These are phyloP conservation scores for barley (Hordeum vulgare) DNA, from an alignment of 176 grass and related monocot species.

Conservation along the genomic window DNA sequence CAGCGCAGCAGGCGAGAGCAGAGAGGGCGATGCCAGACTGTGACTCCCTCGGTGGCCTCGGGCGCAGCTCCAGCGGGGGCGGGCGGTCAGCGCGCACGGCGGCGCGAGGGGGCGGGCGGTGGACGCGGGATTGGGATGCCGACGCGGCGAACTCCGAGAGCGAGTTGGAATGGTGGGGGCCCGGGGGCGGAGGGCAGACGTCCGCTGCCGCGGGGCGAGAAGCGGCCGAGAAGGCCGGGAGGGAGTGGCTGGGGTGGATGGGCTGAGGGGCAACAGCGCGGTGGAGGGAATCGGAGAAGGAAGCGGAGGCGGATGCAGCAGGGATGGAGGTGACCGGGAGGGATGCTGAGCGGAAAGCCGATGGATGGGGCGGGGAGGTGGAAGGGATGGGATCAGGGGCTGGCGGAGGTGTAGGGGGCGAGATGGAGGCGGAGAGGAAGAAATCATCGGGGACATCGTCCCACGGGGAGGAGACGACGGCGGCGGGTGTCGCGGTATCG, in stretches of 20 bases:
- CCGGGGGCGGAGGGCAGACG: slow-evolving; percentile 47
- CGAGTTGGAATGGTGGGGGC: slow-evolving; percentile 42
- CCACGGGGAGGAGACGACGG: slow-evolving; percentile 23
- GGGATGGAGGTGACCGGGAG: slow-evolving; percentile 22
- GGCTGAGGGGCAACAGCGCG: background rate
- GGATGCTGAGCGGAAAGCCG: slow-evolving; percentile 20
- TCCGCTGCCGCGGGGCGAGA: background rate
- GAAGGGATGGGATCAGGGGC: slow-evolving; percentile 18
- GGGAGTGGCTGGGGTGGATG: slow-evolving; percentile 25
- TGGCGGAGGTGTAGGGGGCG: background rate
- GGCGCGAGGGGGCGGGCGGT: slow-evolving; percentile 30
- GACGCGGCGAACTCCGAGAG: slow-evolving; percentile 48
- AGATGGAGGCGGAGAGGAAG: slow-evolving; percentile 34
- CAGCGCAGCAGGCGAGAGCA: slow-evolving; percentile 38
- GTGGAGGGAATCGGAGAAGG: slow-evolving; percentile 8
- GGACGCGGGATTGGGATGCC: background rate
- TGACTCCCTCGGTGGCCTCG: slow-evolving; percentile 56
- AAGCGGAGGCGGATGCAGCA: background rate
- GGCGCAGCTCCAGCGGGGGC: slow-evolving; percentile 60
- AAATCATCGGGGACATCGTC: slow-evolving; percentile 44
- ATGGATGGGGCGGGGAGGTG: slow-evolving; percentile 9
- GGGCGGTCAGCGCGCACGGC: slow-evolving; percentile 34
- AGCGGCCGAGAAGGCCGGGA: slow-evolving; percentile 17
- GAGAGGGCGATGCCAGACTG: slow-evolving; percentile 45
- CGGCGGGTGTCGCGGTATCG: slow-evolving; percentile 8